Conservation (phyloP, 768 basidiomycete genomes). For the Panellus pusillus region DNA sequence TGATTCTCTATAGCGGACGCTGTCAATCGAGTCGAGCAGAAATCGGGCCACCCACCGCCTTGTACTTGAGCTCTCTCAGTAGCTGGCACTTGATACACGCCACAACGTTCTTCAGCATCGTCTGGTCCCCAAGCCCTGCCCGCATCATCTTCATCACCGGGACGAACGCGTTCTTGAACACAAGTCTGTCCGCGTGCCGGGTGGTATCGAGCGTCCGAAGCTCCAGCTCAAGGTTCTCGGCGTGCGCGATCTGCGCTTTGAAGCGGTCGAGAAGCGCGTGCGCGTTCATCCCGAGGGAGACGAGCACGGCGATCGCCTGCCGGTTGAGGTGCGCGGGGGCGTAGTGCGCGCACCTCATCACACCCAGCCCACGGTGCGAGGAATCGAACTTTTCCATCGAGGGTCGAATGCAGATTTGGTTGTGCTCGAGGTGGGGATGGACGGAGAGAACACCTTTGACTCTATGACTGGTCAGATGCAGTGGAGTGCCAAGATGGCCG, state of each 20-base stretch:
- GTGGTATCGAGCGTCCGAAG: constrained; percentile 9
- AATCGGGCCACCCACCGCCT: constrained; percentile 9
- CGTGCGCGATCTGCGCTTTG: constrained; percentile 11
- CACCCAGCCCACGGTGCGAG: constrained; percentile 14
- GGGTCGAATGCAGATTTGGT: constrained; percentile 18
- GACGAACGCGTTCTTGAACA: constrained; percentile 16
- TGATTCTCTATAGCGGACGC: constrained; percentile 4
- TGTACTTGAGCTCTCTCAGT: constrained; percentile 20
- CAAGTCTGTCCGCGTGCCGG: constrained; percentile 8
- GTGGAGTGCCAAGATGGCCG: neutral
- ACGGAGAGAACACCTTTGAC: constrained; percentile 22
- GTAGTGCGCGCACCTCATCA: constrained; percentile 18
- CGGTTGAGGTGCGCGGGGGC: constrained; percentile 22
- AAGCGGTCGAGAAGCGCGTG: neutral
- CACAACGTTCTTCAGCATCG: constrained; percentile 17
- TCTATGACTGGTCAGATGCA: neutral
- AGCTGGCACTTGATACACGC: constrained; percentile 22
- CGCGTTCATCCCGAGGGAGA: constrained; percentile 12
- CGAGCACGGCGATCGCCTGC: constrained; percentile 21
- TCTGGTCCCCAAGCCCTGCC: constrained; percentile 8
- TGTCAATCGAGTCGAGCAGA: neutral
- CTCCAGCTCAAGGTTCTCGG: constrained; percentile 11
- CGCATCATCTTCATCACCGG: constrained; percentile 19
- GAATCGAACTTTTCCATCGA: constrained; percentile 22
- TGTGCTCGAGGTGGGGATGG: constrained; percentile 14